Base-by-base conservation (phyloP, 768 basidiomycete species). In the Mrakia blollopis region DNA sequence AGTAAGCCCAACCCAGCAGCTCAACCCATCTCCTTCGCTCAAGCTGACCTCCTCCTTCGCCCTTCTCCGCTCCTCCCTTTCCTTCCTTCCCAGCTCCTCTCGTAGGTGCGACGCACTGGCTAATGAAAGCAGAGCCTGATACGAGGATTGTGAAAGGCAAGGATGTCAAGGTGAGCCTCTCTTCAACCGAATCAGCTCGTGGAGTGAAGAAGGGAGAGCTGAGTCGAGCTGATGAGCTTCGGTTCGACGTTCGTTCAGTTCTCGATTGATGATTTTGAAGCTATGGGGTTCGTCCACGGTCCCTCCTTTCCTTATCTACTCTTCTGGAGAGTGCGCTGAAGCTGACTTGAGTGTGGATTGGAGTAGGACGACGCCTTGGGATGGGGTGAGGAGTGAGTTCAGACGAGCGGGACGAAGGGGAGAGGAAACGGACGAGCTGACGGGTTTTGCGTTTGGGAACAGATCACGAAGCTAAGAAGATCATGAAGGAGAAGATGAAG, bases 141-240 rank as follows among this genome's bases (percentile, higher is more conserved):
- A 82, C 81, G 10, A 72, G 84, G 52, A 78, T 84, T 32, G 83
- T 81, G 65, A 84, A 83, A 60, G 84, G 84, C 3, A 83, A 84
- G 73, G 83, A 84, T 80, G 84, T 84, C 62, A 84, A 84, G 79
- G 83, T 84, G n/a, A n/a, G n/a, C n/a, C n/a, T n/a, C n/a, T n/a
- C n/a, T n/a, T n/a, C n/a, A n/a, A n/a, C 44, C 52, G 79, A 72
- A 9, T 13, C 18, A 10, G 14, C 18, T 50, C 13, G 23, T 11
- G n/a, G 44, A 44, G 44, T 9, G 44, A 52, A 13, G 21, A 5
- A 28, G 8, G 35, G 28, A 37, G 32, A 30, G 4, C 25, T 4
- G 13, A 41, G 11, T 67, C 25, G 50, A 60, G 57, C 41, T 47
- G 30, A 63, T 25, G 6, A 21, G 28, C 16, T 10, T 16, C 3